A percentile compares a stretch with the other conserved stretches of the same genome.
phyloP scores from a whole-genome alignment of 2,329 filamentous ascomycete genomes.

The Acephala macrosclerotiorum region DNA sequence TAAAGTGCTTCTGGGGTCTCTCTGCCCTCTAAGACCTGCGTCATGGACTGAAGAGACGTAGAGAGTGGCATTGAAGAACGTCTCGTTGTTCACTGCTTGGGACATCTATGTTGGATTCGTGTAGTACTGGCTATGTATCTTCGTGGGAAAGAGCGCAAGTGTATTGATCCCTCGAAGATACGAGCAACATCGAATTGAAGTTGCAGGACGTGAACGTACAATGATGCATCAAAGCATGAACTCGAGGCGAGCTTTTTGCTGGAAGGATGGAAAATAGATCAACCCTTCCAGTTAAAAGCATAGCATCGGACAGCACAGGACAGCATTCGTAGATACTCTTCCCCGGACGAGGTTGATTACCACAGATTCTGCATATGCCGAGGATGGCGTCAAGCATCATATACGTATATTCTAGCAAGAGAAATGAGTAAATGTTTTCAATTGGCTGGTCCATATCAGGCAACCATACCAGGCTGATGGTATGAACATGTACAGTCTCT shows the following conservation, averaged over 20 bases:
- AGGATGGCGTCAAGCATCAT: constrained; percentile 26
- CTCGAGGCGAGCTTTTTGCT: constrained; percentile 19
- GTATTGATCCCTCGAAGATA: constrained; percentile 22
- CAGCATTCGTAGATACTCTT: constrained; percentile 3
- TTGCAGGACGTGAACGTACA: constrained; percentile 16
- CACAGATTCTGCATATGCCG: constrained; percentile 30
- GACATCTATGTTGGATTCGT: constrained; percentile 31
- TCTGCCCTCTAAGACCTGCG: constrained; percentile 14
- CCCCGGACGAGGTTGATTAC: constrained; percentile 14
- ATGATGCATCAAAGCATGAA: constrained; percentile 28
- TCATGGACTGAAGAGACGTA: constrained; percentile 30
- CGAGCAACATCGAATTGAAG: neutral
- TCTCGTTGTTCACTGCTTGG: constrained; percentile 26
- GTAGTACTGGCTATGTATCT: constrained; percentile 31
- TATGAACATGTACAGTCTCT: constrained; percentile 16
- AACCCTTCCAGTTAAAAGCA: constrained; percentile 18
- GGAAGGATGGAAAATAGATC: constrained; percentile 30
- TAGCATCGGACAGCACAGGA: constrained; percentile 19
- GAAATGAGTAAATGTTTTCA: neutral
- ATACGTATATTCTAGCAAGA: constrained; percentile 19
- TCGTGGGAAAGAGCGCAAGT: constrained; percentile 24
- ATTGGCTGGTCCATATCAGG: neutral
- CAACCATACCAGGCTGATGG: constrained; percentile 16
- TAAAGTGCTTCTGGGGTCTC: constrained; percentile 24
- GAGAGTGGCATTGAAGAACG: constrained; percentile 30